Base-by-base conservation (phyloP, 768 basidiomycete species). In the Lactarius vividus region DNA sequence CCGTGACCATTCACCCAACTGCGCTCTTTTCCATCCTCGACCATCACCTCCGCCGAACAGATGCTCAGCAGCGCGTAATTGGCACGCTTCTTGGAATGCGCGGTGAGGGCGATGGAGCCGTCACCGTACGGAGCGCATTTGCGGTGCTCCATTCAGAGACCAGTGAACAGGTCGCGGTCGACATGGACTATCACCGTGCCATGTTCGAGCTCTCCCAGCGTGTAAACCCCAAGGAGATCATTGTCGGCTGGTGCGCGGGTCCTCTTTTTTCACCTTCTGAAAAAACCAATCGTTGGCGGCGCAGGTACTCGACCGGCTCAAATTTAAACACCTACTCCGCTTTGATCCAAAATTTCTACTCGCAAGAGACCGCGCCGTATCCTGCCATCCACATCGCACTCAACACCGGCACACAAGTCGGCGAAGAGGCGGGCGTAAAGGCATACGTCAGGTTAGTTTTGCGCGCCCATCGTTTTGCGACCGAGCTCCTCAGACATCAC, bases 261-360 rank as follows among this genome's bases (percentile, higher is more conserved):
- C 44, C 44, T 23, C 33, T 26, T 23, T 2, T 7, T 8, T 15
- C 2, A 8, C 15, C 4, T 28, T 15, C 86, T 89, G 29, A 89
- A 87, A 74, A 92, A 94, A 74, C 85, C 87, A 59, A 93, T 96
- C 70, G 92, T 96, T 95, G 95, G 73, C 65, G 86, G 33, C 8
- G 18, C 72, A 94, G 94, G 94, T 95, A 94, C 78, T 94, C 94
- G 28, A 97, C 96, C 1, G 92, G 92, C 65, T 89, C 92, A 15
- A 86, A 86, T 70, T 83, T 98, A 63, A 96, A 96, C 79, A 93
- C 92, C 8, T 96, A 94, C 79, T 96, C 96, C 31, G 94, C 96
- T 13, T 84, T 98, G 71, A 96, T 98, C 74, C 96, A 98, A 82
- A 94, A 96, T 78, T 97, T 97, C 80, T 98, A 97, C 77, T 87